Conservation (phyloP, 257 asterid species). For the Lycium ferocissimum region DNA sequence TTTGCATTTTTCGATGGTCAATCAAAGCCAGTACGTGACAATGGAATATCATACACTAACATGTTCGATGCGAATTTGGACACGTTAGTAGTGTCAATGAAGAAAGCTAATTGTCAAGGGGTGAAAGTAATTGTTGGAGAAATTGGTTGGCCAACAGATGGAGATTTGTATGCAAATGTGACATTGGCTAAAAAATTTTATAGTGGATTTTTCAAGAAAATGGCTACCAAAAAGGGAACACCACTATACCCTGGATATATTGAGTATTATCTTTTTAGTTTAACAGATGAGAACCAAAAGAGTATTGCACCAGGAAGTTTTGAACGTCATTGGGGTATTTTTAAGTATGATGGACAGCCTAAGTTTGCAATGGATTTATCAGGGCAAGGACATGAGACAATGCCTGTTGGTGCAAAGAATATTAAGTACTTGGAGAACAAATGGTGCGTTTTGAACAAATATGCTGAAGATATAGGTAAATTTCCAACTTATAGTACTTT, state of each 20-base stretch:
- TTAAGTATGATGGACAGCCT: conserved; percentile 67
- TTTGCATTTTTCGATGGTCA: conserved; percentile 75
- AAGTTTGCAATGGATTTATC: conserved; percentile 62
- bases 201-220: conserved; percentile 57
- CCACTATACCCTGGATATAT: conserved; percentile 56
- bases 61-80: conserved; percentile 74
- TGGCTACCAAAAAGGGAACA: conserved; percentile 59
- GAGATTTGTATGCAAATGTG: conserved; percentile 41
- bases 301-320: conserved; percentile 56
- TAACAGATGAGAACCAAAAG: conserved; percentile 67
- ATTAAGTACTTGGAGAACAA: conserved; percentile 51
- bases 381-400: conserved; percentile 43
- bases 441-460: conserved; percentile 62
- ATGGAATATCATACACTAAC: conserved; percentile 49
- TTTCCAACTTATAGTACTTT: not conserved
- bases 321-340: conserved; percentile 79
- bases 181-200: conserved; percentile 59
- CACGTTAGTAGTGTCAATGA: conserved; percentile 54
- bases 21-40: conserved; percentile 51
- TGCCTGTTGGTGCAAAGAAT: conserved; percentile 54
- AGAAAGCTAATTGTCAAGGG: conserved; percentile 42
- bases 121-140: conserved; percentile 60
- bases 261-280: conserved; percentile 63
- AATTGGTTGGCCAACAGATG: conserved; percentile 92
- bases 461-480: not conserved